Percentiles rank a stretch among this genome's conserved stretches.
Conservation (phyloP, 2,329 filamentous ascomycete species). For the Pseudogymnoascus sp. region DNA sequence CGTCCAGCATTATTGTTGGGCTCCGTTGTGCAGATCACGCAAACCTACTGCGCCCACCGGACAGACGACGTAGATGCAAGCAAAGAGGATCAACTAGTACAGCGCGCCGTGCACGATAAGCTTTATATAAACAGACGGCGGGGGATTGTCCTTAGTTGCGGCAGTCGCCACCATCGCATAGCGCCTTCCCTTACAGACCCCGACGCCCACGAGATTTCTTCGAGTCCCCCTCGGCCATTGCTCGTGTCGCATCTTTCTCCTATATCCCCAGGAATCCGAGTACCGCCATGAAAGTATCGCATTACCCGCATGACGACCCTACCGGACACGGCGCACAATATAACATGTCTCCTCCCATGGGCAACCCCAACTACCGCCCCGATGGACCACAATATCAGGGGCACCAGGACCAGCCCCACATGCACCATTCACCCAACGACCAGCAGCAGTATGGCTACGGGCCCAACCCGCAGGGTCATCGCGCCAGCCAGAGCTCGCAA, state of each 20-base stretch:
- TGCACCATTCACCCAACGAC: background rate
- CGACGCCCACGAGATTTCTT: background rate
- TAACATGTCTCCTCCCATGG: background rate
- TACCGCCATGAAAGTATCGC: background rate
- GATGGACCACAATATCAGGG: background rate
- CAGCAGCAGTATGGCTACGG: background rate
- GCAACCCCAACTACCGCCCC: background rate
- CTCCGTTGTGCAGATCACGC: conserved; percentile 3
- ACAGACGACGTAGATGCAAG: conserved; percentile 5
- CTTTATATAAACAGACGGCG: background rate
- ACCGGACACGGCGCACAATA: background rate
- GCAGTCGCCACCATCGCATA: background rate
- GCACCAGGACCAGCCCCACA: background rate
- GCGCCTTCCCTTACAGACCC: background rate
- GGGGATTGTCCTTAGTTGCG: background rate
- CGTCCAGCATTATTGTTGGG: background rate
- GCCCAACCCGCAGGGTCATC: background rate
- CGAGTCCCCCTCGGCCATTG: background rate
- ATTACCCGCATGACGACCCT: conserved; percentile 1
- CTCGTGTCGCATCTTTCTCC: background rate
- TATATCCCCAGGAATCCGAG: background rate
- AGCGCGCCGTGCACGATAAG: background rate
- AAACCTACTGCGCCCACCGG: background rate
- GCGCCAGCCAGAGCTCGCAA: background rate
- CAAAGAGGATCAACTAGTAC: background rate